Evolutionary conservation across 805 yeast species (phyloP).

Genomic region (Alloascoidea africana): DNA sequence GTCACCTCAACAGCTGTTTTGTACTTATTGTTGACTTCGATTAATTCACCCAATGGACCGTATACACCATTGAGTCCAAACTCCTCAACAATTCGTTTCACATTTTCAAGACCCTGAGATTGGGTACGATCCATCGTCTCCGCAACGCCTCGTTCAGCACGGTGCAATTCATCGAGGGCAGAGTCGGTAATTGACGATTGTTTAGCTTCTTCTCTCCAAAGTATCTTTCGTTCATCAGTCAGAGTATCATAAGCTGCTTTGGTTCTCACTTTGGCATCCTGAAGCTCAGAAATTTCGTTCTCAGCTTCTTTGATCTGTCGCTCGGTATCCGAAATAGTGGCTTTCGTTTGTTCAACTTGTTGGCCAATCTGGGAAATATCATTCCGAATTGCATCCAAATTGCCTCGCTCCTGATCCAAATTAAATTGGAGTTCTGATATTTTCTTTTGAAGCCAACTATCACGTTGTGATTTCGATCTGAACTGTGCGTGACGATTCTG

Average conservation of each 20-base stretch:
- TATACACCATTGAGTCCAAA: conserved; percentile 42
- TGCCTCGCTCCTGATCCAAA: conserved; percentile 9
- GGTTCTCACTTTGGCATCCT: neutral
- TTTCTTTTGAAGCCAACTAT: conserved; percentile 47
- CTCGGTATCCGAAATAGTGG: conserved; percentile 18
- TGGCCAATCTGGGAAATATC: conserved; percentile 11
- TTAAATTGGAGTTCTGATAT: conserved; percentile 22
- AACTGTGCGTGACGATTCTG: conserved; percentile 58
- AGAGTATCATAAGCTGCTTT: conserved; percentile 16
- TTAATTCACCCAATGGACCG: conserved; percentile 79
- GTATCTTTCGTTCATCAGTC: conserved; percentile 50
- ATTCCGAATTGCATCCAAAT: neutral
- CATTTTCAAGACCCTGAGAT: conserved; percentile 54
- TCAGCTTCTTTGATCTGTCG: conserved; percentile 19
- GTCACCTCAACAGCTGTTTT: conserved; percentile 78
- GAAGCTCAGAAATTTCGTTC: conserved; percentile 10
- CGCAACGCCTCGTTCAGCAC: conserved; percentile 43
- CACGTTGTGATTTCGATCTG: conserved; percentile 37
- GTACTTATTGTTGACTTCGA: conserved; percentile 68
- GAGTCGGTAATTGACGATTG: conserved; percentile 40
- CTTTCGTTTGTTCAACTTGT: conserved; percentile 20
- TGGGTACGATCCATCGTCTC: conserved; percentile 52
- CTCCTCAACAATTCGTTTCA: conserved; percentile 42
- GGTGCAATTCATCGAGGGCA: conserved; percentile 34
- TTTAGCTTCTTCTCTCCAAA: conserved; percentile 73